Evolutionary conservation across 805 yeast genomes (phyloP), one percentile per base, ranked within the genome.

Genomic region (Starmerella bacillaris): DNA sequence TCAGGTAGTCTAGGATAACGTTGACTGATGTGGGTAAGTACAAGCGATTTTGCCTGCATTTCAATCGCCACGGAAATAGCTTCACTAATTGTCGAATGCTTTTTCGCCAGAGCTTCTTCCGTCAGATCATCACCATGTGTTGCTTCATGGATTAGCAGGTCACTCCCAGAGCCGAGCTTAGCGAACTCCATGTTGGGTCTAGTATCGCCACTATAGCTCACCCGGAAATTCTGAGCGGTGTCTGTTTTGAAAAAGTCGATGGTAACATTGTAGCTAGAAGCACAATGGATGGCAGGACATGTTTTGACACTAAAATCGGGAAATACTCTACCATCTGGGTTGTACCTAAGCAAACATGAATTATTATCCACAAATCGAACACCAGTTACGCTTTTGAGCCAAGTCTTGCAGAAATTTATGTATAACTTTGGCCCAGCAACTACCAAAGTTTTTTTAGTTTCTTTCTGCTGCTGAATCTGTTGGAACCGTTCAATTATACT

Each of bases 201-300:
- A 0, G 96, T 80, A 51, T 89, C 99, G 9, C 98, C 98, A 2
- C 94, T 82, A 52, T 79, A 89, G 1, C 94, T 75, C 1, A 84
- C 61, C 45, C 70, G 76, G 60, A 82, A 82, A 18, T 36, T 35
- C 11, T 39, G 35, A 12, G 30, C 67, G 2, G 64, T 51, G n/a
- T n/a, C n/a, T n/a, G n/a, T n/a, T n/a, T n/a, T n/a, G n/a, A n/a
- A n/a, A n/a, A n/a, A n/a, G n/a, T n/a, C n/a, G 8, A 84, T 61
- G 0, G 70, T 53, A 28, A 73, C 67, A 14, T 78, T 70, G 53
- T 83, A 86, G 0, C 96, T 70, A 70, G 74, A 70, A 18, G 69
- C 70, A 54, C 95, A 83, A 53, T 89, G 99, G 15, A 65, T 61
- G 0, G 96, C 96, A 36, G 73, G 66, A 42, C 84, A 76, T 0